These are phyloP conservation scores for Cyclostephanos tholiformis DNA, from an alignment of 108 stramenopile species.

Conservation along the genomic window DNA sequence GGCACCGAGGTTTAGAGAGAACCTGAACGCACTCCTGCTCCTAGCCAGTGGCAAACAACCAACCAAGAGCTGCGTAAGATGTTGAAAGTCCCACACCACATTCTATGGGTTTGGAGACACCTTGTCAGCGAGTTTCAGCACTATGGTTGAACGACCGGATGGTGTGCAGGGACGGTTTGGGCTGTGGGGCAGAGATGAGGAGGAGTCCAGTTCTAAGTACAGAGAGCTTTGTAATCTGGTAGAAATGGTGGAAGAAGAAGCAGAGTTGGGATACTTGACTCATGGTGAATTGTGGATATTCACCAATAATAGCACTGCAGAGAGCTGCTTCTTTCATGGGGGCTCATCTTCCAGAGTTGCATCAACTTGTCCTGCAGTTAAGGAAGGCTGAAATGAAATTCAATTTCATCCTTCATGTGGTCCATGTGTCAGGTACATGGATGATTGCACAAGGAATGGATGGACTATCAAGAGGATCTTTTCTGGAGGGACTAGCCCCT, in stretches of 20 bases:
- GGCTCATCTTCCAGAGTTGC: not conserved
- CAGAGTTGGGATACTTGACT: not conserved
- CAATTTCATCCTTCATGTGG: not conserved
- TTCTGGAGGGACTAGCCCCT: constrained; percentile 26
- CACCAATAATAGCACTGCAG: not conserved
- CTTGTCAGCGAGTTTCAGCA: not conserved
- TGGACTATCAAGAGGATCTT: constrained; percentile 23
- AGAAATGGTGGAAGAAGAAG: not conserved
- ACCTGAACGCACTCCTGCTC: no score
- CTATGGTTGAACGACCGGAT: not conserved
- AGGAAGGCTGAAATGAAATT: not conserved
- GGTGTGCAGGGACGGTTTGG: not conserved
- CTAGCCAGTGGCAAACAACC: no score
- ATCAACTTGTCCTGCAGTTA: not conserved
- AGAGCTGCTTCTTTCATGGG: not conserved
- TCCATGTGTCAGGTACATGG: constrained; percentile 38
- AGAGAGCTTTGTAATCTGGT: constrained; percentile 2
- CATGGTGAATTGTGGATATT: not conserved
- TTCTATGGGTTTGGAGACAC: not conserved
- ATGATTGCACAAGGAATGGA: constrained; percentile 50
- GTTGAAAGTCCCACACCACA: no score
- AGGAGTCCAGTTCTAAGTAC: not conserved
- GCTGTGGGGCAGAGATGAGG: not conserved
- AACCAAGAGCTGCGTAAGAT: no score
- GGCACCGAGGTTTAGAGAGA: no score